Base-by-base conservation (phyloP, 2,329 filamentous ascomycete species). In the Fusarium pseudograminearum region DNA sequence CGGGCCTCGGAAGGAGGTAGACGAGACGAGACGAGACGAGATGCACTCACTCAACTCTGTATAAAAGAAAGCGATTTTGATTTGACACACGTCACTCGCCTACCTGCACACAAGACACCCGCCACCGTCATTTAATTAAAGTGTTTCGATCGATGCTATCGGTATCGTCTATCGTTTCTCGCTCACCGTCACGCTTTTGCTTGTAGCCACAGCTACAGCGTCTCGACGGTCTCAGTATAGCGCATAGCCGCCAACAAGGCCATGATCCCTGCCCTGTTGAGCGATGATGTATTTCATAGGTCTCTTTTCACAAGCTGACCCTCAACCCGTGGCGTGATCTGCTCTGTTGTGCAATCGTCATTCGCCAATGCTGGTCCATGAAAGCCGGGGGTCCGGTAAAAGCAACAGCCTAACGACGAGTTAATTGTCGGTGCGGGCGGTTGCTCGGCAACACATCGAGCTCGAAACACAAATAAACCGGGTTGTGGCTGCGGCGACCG, bases 11-110 rank as follows among this genome's bases (percentile, higher is more conserved):
- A 52, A 47, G 46, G 57, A 47, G 63, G 64, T 57, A 54, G 63
- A 65, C 26, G 61, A 58, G 55, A 64, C 34, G 61, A 58, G 55
- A 64, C 34, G 60, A 62, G 56, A 66, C 56, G 64, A 30, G 28
- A 30, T 30, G 28, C 28, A 30, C 28, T 30, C 64, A 73, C 73
- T 71, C 73, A 75, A 73, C 73, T 75, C 71, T 75, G 73, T 75
- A 74, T 53, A 74, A 70, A 74, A 73, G 61, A 66, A 72, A 75
- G 73, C 73, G 73, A 73, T 71, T 71, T 75, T 74, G 73, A 72
- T 74, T 75, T 75, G 65, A 61, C 60, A 64, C 41, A 50, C 61
- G 57, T 65, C 56, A 61, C 41, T 53, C 34, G 46, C 33, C 44
- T 30, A 26, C 34, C 48, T 22, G 30, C 28, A 46, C 44, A 12